A percentile compares a stretch with the other conserved stretches of the same genome.
phyloP scores from a whole-genome alignment of 2,329 filamentous ascomycete species.

The Eurotiales sp. region DNA sequence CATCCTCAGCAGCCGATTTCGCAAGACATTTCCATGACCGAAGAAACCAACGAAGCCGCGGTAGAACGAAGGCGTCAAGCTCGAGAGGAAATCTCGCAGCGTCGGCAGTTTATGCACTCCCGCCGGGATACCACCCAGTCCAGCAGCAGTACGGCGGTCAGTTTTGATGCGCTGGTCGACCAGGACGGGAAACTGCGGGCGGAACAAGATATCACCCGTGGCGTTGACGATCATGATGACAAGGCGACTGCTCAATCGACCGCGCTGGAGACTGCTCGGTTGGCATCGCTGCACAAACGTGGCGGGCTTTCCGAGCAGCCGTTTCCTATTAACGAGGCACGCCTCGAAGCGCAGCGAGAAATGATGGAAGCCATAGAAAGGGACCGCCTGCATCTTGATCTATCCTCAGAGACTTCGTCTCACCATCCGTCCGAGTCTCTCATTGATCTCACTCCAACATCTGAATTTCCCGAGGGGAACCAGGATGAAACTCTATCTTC shows the following conservation, averaged over 20 bases:
- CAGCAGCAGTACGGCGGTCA: constrained; percentile 21
- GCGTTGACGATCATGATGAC: constrained; percentile 7
- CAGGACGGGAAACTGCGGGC: constrained; percentile 33
- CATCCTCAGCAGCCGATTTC: constrained; percentile 41
- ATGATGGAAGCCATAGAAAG: constrained; percentile 19
- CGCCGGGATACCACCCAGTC: constrained; percentile 21
- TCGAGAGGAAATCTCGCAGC: constrained; percentile 44
- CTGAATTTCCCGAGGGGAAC: constrained; percentile 34
- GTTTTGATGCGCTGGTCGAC: constrained; percentile 47
- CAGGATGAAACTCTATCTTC: constrained; percentile 18
- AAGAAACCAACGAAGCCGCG: constrained; percentile 42
- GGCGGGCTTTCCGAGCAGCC: constrained; percentile 12
- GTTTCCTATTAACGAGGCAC: constrained; percentile 12
- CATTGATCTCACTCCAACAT: constrained; percentile 44
- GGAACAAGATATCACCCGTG: constrained; percentile 1
- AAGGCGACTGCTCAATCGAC: constrained; percentile 31
- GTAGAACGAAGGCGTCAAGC: constrained; percentile 42
- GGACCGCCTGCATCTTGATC: constrained; percentile 24
- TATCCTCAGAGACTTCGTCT: constrained; percentile 30
- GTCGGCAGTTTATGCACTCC: constrained; percentile 38
- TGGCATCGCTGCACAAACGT: constrained; percentile 25
- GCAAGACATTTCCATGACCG: constrained; percentile 47
- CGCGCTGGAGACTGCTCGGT: constrained; percentile 30
- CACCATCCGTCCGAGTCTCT: constrained; percentile 41
- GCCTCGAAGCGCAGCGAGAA: constrained; percentile 17